Evolutionary conservation across 2,329 filamentous ascomycete species (phyloP), one percentile per base, ranked within the genome.

Genomic region (Sarocladiaceae sp.): DNA sequence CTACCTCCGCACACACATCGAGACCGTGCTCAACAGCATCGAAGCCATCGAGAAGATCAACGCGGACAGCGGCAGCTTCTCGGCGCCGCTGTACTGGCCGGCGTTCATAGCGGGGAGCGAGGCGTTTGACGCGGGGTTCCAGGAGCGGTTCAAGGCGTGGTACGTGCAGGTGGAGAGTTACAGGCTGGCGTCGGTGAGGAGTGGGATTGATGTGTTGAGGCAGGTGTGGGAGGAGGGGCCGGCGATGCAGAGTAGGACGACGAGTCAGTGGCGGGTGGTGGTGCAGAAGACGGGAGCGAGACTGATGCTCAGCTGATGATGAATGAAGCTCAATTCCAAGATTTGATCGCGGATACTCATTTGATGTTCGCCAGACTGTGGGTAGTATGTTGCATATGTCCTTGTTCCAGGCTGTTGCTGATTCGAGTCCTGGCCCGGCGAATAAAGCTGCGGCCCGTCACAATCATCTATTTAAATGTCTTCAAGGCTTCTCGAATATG

Each of bases 1-100:
- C 2, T 50, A 50, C 19, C 34, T 50, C 4, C 40, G 20, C 1
- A 21, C 43, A 6, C 44, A 49, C 21, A 42, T 50, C 1, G 13
- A 42, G 13, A 24, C 10, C 6, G 45, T 49, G 3, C 37, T 50
- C 1, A 33, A 43, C 1, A 26, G 24, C 4, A 50, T 50, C 11
- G 47, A 50, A 11, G 27, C 47, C 3, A 47, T 50, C 10, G 48
- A 49, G 20, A 18, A 23, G 1, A 50, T 47, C 32, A 48, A 49
- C 31, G 16, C 32, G 12, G 48, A 48, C 13, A 32, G 12, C 2
- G 16, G 33, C 27, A 21, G 49, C 4, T 33, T 47, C 11, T 47
- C 48, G 7, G 47, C 48, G 9, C 48, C 47, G 1, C 43, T 50
- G 1, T 50, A 47, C 43, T 50, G 48, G 48, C 48, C 48, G 23